These are phyloP conservation scores for Dentipellis fragilis DNA, from an alignment of 768 basidiomycete genomes.

Conservation along the genomic window DNA sequence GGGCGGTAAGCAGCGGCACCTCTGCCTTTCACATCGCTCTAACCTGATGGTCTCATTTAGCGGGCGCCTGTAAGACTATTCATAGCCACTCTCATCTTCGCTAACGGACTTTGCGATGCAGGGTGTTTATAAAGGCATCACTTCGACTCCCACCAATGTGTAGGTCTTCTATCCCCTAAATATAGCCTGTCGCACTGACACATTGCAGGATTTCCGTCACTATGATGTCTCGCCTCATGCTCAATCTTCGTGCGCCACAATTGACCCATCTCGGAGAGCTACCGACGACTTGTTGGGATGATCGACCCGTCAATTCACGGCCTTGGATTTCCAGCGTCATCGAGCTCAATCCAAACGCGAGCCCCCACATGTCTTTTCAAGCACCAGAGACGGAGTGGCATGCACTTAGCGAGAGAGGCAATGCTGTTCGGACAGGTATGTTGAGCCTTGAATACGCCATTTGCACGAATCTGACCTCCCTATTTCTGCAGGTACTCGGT, in stretches of 20 bases:
- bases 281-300: neutral
- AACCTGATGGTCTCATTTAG: neutral
- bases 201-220: neutral
- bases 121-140: neutral
- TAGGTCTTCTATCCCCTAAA: neutral
- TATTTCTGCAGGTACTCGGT: neutral
- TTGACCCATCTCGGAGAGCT: neutral
- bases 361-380: neutral
- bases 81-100: no score
- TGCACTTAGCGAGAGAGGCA: neutral
- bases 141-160: neutral
- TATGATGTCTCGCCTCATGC: slow-evolving; percentile 1
- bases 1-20: neutral
- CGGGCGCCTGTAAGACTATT: neutral
- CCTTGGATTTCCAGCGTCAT: neutral
- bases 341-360: neutral
- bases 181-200: neutral
- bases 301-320: neutral
- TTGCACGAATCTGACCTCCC: neutral
- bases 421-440: neutral
- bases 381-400: neutral
- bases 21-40: neutral
- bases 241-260: neutral
- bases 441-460: neutral
- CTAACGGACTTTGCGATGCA: neutral